phyloP scores from a whole-genome alignment of 2,329 filamentous ascomycete species.

The Neoarthrinium moseri region DNA sequence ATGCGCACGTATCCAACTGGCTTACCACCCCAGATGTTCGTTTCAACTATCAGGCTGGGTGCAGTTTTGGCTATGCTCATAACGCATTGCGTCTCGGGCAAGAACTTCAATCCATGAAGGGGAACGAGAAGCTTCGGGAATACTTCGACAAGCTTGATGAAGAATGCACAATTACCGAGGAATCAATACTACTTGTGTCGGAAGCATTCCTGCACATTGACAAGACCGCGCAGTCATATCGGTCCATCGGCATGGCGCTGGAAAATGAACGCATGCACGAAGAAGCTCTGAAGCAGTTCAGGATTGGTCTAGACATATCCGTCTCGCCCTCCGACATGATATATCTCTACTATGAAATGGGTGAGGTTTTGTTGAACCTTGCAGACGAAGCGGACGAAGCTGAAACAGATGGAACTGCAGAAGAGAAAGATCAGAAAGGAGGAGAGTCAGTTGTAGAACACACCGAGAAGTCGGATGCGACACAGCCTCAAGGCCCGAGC shows the following conservation, averaged over 20 bases:
- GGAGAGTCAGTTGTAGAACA: no score
- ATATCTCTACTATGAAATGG: no score
- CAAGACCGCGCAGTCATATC: not conserved
- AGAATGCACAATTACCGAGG: not conserved
- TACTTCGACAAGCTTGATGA: not conserved
- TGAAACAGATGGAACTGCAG: no score
- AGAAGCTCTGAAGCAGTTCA: no score
- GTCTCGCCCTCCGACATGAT: no score
- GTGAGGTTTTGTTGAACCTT: no score
- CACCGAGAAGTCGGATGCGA: no score
- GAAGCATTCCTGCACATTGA: slow-evolving; percentile 1
- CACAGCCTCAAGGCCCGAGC: no score
- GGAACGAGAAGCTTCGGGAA: slow-evolving; percentile 1
- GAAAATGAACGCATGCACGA: not conserved
- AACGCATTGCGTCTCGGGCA: not conserved
- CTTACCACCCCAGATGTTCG: not conserved
- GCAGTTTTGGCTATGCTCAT: not conserved
- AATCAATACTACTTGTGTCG: not conserved
- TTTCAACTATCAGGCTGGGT: not conserved
- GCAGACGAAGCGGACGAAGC: no score
- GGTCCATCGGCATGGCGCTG: slow-evolving; percentile 1
- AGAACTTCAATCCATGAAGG: not conserved
- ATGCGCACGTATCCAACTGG: not conserved
- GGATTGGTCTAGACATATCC: no score
- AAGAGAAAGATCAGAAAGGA: no score